Conservation (phyloP, 1,284 basidiomycete species). For the Pterulicium gracile region DNA sequence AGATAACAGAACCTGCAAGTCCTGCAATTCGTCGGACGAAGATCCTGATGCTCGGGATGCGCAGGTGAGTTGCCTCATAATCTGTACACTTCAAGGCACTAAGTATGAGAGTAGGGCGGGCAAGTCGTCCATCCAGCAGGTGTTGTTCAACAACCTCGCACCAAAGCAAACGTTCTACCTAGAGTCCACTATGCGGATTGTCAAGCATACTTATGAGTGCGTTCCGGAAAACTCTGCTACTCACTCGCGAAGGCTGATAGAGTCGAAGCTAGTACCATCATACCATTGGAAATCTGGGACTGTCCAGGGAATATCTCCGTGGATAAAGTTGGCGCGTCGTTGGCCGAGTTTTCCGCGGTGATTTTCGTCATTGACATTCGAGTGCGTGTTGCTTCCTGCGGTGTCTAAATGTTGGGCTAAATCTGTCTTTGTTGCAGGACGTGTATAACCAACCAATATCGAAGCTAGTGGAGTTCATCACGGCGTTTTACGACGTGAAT, state of each 20-base stretch:
- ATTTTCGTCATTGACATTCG: conserved; percentile 98
- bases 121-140: conserved; percentile 88
- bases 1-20: neutral
- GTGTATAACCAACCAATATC: conserved; percentile 68
- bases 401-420: neutral
- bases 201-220: conserved; percentile 75
- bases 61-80: conserved; percentile 41
- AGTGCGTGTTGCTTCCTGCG: conserved; percentile 30
- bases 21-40: conserved; percentile 37
- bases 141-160: conserved; percentile 78
- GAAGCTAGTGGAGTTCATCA: conserved; percentile 70
- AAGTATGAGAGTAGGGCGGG: conserved; percentile 52
- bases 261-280: conserved; percentile 56
- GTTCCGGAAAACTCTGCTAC: conserved; percentile 20
- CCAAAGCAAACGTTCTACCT: conserved; percentile 89
- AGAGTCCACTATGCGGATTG: conserved; percentile 74
- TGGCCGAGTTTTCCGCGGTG: conserved; percentile 70
- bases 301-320: conserved; percentile 80
- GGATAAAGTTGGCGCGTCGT: conserved; percentile 60
- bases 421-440: conserved; percentile 29
- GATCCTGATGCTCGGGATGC: conserved; percentile 70
- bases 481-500: conserved; percentile 66
- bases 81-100: conserved; percentile 8
- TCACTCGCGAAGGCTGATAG: conserved; percentile 1
- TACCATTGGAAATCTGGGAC: conserved; percentile 93